Conservation (phyloP, 192 early-diverging fungal genomes). For the Kappamyces sp. region DNA sequence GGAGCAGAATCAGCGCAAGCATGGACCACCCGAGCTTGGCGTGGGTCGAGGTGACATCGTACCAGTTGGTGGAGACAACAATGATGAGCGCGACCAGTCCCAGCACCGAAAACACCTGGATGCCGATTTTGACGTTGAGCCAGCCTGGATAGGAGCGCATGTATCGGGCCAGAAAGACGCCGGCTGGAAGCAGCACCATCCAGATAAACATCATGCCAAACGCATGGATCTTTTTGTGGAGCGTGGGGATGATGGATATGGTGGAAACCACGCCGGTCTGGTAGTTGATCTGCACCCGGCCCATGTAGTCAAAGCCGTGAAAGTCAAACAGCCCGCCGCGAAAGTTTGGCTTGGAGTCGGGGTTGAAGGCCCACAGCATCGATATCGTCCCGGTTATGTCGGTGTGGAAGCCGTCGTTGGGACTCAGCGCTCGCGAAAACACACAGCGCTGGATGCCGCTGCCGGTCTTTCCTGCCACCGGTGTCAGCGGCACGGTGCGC, state of each 20-base stretch:
- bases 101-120: conserved; percentile 25
- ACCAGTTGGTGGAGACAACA: conserved; percentile 20
- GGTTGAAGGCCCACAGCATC: conserved; percentile 37
- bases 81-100: conserved; percentile 20
- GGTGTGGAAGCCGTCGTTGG: conserved; percentile 24
- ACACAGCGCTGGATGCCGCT: background rate
- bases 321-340: conserved; percentile 18
- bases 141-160: conserved; percentile 24
- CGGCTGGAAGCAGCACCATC: conserved; percentile 31
- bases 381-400: background rate
- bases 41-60: conserved; percentile 20
- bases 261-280: background rate
- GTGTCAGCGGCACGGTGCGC: background rate
- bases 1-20: conserved; percentile 1
- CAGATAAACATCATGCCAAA: conserved; percentile 36
- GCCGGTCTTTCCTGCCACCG: background rate
- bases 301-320: conserved; percentile 22
- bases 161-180: conserved; percentile 33
- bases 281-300: conserved; percentile 13
- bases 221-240: conserved; percentile 28
- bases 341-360: conserved; percentile 10
- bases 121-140: conserved; percentile 26
- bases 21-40: background rate
- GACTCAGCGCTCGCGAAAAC: conserved; percentile 7
- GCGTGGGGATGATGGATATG: conserved; percentile 3